phyloP scores from a whole-genome alignment of 306 rosid genomes.

The Cucumis hystrix region DNA sequence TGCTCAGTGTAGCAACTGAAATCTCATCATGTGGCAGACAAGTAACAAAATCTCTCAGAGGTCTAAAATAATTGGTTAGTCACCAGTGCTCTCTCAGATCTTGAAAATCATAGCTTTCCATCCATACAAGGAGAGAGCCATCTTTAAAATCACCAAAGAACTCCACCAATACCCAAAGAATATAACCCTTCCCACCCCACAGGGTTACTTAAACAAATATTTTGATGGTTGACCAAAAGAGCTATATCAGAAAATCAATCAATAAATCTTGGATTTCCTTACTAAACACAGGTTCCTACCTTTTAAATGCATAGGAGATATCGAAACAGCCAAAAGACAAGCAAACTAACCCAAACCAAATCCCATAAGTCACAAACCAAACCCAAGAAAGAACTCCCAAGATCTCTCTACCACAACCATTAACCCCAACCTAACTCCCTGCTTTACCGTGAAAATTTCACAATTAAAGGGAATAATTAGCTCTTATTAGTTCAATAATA shows the following conservation, averaged over 20 bases:
- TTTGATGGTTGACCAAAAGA: not conserved
- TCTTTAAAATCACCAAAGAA: not conserved
- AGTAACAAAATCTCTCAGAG: not conserved
- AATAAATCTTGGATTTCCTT: not conserved
- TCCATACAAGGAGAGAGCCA: not conserved
- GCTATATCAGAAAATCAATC: not conserved
- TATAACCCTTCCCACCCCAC: not conserved
- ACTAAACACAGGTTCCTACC: not conserved
- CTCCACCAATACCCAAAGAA: not conserved
- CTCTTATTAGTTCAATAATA: too few species aligned
- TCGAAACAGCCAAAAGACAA: not conserved
- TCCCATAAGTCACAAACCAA: not conserved
- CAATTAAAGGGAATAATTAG: too few species aligned
- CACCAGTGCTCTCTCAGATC: not conserved
- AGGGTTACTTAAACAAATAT: not conserved
- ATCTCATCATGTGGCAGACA: not conserved
- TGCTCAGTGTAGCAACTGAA: not conserved
- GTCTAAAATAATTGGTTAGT: not conserved
- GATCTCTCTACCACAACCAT: not conserved
- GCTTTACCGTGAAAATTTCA: not conserved
- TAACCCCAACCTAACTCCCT: not conserved
- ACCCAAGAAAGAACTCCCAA: not conserved
- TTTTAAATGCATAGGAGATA: not conserved
- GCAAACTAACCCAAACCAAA: not conserved
- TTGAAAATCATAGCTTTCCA: not conserved